Evolutionary conservation across 192 early-diverging fungal species (phyloP).

Genomic region (Podila epicladia): DNA sequence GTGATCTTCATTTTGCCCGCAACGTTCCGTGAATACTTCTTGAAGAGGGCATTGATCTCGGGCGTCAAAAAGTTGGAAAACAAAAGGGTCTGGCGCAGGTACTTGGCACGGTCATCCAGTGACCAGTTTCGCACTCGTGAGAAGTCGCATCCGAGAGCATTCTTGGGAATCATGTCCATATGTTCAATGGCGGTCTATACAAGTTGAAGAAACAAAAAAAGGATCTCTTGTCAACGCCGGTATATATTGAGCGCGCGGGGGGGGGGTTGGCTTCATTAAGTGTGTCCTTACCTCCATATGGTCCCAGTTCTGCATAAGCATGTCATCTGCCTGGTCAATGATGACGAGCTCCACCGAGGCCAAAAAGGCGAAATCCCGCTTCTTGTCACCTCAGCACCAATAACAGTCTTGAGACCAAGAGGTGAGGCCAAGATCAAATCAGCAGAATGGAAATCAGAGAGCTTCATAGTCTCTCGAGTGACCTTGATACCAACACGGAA

Average conservation of each 20-base stretch:
- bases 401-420: slow-evolving; percentile 88
- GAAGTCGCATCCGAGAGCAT: slow-evolving; percentile 96
- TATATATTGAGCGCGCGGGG: too few species aligned
- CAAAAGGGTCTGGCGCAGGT: slow-evolving; percentile 90
- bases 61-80: slow-evolving; percentile 86
- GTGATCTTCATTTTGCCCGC: slow-evolving; percentile 81
- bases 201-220: slow-evolving; percentile 9
- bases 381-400: slow-evolving; percentile 87
- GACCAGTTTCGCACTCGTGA: slow-evolving; percentile 88
- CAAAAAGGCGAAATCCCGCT: slow-evolving; percentile 92
- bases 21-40: slow-evolving; percentile 68
- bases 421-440: slow-evolving; percentile 95
- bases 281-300: slow-evolving; percentile 72
- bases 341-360: slow-evolving; percentile 93
- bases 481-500: slow-evolving; percentile 95
- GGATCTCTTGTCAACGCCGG: not conserved
- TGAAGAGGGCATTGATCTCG: slow-evolving; percentile 92
- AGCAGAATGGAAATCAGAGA: slow-evolving; percentile 87
- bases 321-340: slow-evolving; percentile 83
- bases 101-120: slow-evolving; percentile 85
- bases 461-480: slow-evolving; percentile 83
- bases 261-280: too few species aligned
- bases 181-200: slow-evolving; percentile 80
- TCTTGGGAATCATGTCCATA: slow-evolving; percentile 89
- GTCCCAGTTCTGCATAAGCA: slow-evolving; percentile 99